Evolutionary conservation across 257 asterid genomes (phyloP).

Genomic region (Fraxinus americana): DNA sequence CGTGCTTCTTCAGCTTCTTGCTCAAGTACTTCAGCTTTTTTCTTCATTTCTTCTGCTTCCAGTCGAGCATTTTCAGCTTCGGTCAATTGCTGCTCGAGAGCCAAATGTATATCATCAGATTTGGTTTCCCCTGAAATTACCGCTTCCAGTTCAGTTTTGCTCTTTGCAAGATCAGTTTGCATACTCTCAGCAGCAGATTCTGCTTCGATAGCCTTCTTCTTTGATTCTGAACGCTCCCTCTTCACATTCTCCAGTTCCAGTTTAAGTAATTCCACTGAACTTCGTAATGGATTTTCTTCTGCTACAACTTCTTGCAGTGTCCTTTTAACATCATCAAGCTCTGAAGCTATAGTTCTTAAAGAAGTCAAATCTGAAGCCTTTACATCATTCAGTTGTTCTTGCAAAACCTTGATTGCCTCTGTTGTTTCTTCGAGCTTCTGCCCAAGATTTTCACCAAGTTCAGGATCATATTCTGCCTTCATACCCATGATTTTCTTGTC

Average conservation of each 20-base stretch:
- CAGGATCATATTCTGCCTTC: conserved; percentile 41
- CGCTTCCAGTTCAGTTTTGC: conserved; percentile 49
- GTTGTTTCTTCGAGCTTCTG: conserved; percentile 62
- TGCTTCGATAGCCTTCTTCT: conserved; percentile 37
- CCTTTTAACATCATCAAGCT: conserved; percentile 49
- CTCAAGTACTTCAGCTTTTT: conserved; percentile 31
- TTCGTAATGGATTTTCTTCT: conserved; percentile 42
- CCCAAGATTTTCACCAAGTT: conserved; percentile 34
- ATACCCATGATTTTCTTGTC: conserved; percentile 41
- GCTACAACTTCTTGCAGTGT: conserved; percentile 36
- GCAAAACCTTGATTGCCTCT: conserved; percentile 51
- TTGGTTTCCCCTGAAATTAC: conserved; percentile 33
- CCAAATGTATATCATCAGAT: conserved; percentile 36
- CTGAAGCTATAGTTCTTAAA: conserved; percentile 27
- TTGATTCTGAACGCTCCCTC: conserved; percentile 33
- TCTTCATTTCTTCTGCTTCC: conserved; percentile 50
- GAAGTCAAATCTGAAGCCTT: conserved; percentile 45
- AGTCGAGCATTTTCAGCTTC: conserved; percentile 44
- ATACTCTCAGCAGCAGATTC: conserved; percentile 40
- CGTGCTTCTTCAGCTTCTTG: conserved; percentile 55
- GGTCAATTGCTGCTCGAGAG: conserved; percentile 40
- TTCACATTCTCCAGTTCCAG: conserved; percentile 47
- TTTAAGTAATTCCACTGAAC: conserved; percentile 34
- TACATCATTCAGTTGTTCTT: conserved; percentile 51
- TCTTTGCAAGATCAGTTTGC: conserved; percentile 49